These are phyloP conservation scores for Beauveria sp. DNA, from an alignment of 2,329 filamentous ascomycete genomes.

Conservation along the genomic window DNA sequence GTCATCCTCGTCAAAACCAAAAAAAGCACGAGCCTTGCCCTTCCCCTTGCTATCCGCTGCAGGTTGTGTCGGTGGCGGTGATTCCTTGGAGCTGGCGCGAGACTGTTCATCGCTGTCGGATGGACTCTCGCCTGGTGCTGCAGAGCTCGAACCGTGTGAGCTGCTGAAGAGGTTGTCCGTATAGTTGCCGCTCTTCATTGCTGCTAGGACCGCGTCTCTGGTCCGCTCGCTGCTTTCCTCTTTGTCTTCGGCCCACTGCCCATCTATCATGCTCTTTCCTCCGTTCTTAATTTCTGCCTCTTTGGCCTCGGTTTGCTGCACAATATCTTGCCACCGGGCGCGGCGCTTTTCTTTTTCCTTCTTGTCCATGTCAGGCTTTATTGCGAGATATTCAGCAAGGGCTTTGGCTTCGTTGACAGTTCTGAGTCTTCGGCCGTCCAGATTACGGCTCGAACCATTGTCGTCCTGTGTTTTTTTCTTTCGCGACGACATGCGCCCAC, in stretches of 20 bases:
- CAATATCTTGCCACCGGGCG: conserved; percentile 79
- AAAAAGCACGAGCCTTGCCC: conserved; percentile 46
- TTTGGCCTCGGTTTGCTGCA: conserved; percentile 73
- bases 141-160: conserved; percentile 39
- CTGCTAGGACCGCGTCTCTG: conserved; percentile 63
- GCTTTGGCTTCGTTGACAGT: conserved; percentile 95
- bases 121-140: conserved; percentile 20
- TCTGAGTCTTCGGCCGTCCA: conserved; percentile 81
- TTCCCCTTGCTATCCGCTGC: conserved; percentile 28
- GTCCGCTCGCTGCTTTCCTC: conserved; percentile 84
- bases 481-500: conserved; percentile 94
- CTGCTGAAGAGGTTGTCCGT: conserved; percentile 52
- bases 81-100: conserved; percentile 37
- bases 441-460: conserved; percentile 84
- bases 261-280: conserved; percentile 64
- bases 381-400: conserved; percentile 85
- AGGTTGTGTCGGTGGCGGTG: conserved; percentile 38
- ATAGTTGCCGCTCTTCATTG: conserved; percentile 57
- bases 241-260: conserved; percentile 91
- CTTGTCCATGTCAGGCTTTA: conserved; percentile 95
- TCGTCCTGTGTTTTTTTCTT: conserved; percentile 82
- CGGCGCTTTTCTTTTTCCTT: conserved; percentile 83
- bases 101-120: conserved; percentile 30
- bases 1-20: conserved; percentile 73
- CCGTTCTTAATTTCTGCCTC: conserved; percentile 78